Evolutionary conservation across 73 alveolate species (phyloP).

Genomic region (Paramecium primaurelia): DNA sequence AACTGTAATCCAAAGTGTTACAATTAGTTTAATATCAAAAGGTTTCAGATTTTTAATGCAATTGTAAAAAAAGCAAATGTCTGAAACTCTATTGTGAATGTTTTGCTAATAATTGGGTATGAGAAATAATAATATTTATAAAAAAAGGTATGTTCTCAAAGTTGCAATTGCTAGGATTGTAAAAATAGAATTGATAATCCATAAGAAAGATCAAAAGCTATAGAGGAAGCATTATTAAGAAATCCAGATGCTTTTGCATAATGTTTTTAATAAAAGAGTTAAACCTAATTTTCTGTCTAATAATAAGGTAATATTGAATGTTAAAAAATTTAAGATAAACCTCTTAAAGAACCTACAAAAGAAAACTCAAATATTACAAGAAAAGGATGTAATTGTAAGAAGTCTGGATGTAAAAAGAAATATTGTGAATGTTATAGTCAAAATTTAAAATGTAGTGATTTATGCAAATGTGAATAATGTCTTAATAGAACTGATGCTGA

Average conservation of each 20-base stretch:
- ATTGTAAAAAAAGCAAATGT: slow-evolving; percentile 52
- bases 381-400: slow-evolving; percentile 73
- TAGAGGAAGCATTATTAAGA: slow-evolving; percentile 31
- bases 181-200: slow-evolving; percentile 51
- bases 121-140: background rate
- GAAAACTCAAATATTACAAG: background rate
- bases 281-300: background rate
- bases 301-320: background rate
- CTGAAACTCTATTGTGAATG: slow-evolving; percentile 58
- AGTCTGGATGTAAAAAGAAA: slow-evolving; percentile 74
- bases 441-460: slow-evolving; percentile 64
- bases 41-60: slow-evolving; percentile 37
- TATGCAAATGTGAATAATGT: slow-evolving; percentile 63
- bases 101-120: slow-evolving; percentile 51
- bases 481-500: slow-evolving; percentile 45
- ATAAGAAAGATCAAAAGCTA: slow-evolving; percentile 38
- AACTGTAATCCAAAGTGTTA: background rate
- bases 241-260: slow-evolving; percentile 56
- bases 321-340: background rate
- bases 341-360: background rate
- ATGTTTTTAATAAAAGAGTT: background rate
- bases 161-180: slow-evolving; percentile 54
- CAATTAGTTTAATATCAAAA: background rate
- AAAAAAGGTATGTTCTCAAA: slow-evolving; percentile 7
- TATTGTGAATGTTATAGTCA: slow-evolving; percentile 72